Base-by-base conservation (phyloP, 768 basidiomycete genomes). In the Dictyophora rubrovolvata region DNA sequence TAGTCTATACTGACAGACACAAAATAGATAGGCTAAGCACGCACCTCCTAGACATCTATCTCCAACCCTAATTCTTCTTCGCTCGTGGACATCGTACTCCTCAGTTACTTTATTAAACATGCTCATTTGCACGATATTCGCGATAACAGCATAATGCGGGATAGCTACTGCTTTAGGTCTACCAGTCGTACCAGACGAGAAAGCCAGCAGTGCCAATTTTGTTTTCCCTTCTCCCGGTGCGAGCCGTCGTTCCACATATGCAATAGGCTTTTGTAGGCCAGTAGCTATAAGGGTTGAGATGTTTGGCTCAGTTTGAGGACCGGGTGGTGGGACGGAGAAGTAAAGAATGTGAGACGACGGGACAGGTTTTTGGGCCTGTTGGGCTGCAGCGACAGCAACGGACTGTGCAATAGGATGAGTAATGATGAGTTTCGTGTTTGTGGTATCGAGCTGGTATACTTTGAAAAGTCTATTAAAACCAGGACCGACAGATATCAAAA, bases 151-250 rank as follows among this genome's bases (percentile, higher is more conserved):
- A 66, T 77, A 78, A 65, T 85, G 84, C 6, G 81, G 75, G 63
- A 84, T 83, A 2, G 80, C 80, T 17, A 85, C 79, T 16, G 83
- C 82, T 64, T 89, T 86, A 0, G 87, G 87, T 61, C 73, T 79
- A 0, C 87, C 87, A 1, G 87, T 89, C 0, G 87, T 89, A 21
- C 85, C 85, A 20, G 86, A 87, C 0, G 86, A 87, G 66, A 88
- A 88, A 65, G 77, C 82, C 23, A 87, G 70, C 61, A 87, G 81
- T 0, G 87, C 87, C 14, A 88, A 66, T 66, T 86, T 89, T 11
- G 77, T 83, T 69, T 75, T 85, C 17, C 73, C 85, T 69, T 89
- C 87, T 1, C 84, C 83, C 0, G 75, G 74, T 2, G 61, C 67
- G 47, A 89, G 69, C 36, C 63, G 74, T 28, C 77, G 73, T 66